phyloP scores from a whole-genome alignment of 208 protist species.

The Strigomonas galati region DNA sequence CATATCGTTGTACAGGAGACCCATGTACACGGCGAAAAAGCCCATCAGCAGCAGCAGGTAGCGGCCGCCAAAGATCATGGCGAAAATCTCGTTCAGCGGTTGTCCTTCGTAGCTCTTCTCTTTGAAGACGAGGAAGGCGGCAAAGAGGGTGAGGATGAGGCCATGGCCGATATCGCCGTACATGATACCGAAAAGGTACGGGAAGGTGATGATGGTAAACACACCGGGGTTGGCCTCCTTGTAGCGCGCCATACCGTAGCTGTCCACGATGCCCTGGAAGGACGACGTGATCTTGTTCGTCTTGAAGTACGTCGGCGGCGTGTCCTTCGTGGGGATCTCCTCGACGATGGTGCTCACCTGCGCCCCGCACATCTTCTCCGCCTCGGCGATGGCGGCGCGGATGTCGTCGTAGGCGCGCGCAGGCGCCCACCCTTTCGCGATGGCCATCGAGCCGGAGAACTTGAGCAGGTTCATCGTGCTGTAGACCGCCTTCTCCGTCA shows the following conservation, averaged over 20 bases:
- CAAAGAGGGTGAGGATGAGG: constrained; percentile 88
- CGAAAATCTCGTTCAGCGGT: constrained; percentile 88
- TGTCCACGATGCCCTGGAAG: constrained; percentile 98
- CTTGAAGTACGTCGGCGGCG: constrained; percentile 97
- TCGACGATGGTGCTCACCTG: constrained; percentile 93
- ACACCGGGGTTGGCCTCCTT: constrained; percentile 94
- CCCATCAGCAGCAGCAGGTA: constrained; percentile 97
- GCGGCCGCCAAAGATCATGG: constrained; percentile 84
- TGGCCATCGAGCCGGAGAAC: constrained; percentile 86
- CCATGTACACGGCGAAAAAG: constrained; percentile 95
- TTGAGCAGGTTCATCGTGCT: constrained; percentile 96
- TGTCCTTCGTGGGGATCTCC: constrained; percentile 79
- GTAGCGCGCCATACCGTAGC: constrained; percentile 95
- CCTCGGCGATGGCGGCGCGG: constrained; percentile 61
- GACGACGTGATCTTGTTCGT: constrained; percentile 96
- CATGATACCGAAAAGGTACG: constrained; percentile 99
- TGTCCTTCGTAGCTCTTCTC: constrained; percentile 88
- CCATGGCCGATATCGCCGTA: constrained; percentile 99
- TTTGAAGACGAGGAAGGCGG: constrained; percentile 71
- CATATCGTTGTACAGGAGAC: constrained; percentile 97
- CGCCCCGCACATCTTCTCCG: constrained; percentile 72
- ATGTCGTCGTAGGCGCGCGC: constrained; percentile 75
- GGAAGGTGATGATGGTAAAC: constrained; percentile 98
- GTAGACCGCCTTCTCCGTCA: constrained; percentile 96
- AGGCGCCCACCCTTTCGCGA: constrained; percentile 95